phyloP scores from a whole-genome alignment of 2,329 filamentous ascomycete genomes.

The Pestalotiopsis sp. region DNA sequence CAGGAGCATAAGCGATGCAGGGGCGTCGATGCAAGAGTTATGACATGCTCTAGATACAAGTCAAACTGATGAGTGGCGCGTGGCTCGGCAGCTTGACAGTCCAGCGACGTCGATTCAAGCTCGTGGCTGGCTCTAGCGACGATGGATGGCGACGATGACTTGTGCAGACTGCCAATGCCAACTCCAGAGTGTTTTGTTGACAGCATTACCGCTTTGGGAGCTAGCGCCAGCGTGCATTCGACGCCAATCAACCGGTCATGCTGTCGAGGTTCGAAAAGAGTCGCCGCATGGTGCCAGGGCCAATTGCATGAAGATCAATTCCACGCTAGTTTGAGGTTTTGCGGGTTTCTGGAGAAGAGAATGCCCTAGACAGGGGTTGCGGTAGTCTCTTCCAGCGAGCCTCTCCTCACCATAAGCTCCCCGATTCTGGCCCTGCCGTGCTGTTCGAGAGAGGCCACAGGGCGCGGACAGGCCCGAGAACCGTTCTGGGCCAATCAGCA shows the following conservation, averaged over 20 bases:
- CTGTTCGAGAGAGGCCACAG: background rate
- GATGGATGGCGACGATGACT: background rate
- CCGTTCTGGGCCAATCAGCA: background rate
- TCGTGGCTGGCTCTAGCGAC: background rate
- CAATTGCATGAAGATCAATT: constrained; percentile 9
- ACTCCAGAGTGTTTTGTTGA: constrained; percentile 9
- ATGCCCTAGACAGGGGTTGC: background rate
- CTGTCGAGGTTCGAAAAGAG: background rate
- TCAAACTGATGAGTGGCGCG: too few relatives aligned
- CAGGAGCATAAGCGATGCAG: too few relatives aligned
- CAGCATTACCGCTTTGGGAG: constrained; percentile 2
- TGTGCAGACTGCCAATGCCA: background rate
- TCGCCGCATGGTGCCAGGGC: background rate
- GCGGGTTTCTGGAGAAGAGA: background rate
- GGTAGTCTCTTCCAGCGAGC: constrained; percentile 6
- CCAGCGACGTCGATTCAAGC: background rate
- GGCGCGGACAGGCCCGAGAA: background rate
- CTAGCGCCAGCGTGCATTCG: background rate
- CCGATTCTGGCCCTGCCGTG: background rate
- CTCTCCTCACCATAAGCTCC: background rate
- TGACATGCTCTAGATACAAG: too few relatives aligned
- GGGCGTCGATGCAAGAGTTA: too few relatives aligned
- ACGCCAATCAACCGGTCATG: background rate
- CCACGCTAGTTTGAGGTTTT: background rate
- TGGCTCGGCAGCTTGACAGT: background rate